Evolutionary conservation across 352 stramenopile species (phyloP).

Genomic region (Phytophthora pluvialis): DNA sequence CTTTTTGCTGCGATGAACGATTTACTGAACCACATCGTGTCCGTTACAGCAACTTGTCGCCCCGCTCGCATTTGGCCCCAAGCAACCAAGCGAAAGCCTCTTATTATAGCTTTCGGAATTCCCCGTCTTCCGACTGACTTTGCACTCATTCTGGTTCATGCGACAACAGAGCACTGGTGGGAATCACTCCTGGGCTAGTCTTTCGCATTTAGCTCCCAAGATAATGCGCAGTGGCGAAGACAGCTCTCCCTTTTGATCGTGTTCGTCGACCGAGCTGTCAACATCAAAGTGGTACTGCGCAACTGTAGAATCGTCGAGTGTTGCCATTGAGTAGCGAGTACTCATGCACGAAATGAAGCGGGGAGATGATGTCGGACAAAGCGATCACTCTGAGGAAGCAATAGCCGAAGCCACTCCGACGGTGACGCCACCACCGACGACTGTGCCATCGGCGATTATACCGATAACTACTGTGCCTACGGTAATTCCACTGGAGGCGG

Average conservation of each 20-base stretch:
- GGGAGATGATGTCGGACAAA: neutral
- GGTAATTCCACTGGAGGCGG: neutral
- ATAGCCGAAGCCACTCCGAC: neutral
- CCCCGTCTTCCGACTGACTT: conserved; percentile 9
- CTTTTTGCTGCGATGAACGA: neutral
- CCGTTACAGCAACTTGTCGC: conserved; percentile 6
- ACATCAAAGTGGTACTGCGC: neutral
- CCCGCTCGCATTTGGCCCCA: neutral
- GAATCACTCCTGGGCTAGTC: neutral
- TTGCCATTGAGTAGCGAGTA: neutral
- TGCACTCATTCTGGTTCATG: conserved; percentile 6
- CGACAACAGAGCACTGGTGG: neutral
- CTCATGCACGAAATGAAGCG: neutral
- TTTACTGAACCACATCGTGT: conserved; percentile 10
- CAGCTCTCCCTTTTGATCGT: conserved; percentile 17
- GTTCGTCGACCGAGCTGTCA: neutral
- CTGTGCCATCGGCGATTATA: neutral
- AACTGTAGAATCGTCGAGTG: neutral
- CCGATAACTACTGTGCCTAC: neutral
- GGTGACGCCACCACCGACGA: neutral
- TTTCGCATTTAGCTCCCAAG: neutral
- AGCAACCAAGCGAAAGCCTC: neutral
- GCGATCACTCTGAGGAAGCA: neutral
- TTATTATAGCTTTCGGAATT: conserved; percentile 12
- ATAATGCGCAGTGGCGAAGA: conserved; percentile 27